Conservation (phyloP, 2,329 filamentous ascomycete genomes). For the Epichloe gansuensis region DNA sequence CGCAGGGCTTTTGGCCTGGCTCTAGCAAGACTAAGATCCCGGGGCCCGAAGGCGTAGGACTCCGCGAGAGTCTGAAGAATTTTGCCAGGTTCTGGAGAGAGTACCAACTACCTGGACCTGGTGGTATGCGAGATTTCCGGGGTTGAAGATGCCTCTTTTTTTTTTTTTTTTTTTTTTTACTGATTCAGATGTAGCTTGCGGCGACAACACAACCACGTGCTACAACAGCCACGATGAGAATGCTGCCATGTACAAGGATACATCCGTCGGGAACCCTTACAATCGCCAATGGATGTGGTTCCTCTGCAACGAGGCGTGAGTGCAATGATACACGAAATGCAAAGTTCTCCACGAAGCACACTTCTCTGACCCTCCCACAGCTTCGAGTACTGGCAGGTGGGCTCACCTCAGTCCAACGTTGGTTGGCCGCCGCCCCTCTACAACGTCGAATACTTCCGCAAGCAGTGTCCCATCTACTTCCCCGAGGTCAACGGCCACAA, state of each 20-base stretch:
- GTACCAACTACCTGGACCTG: slow-evolving; percentile 26
- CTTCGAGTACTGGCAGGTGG: slow-evolving; percentile 12
- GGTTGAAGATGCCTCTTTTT: no score
- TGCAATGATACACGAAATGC: slow-evolving; percentile 16
- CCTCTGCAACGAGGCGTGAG: slow-evolving; percentile 47
- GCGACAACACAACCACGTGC: slow-evolving; percentile 2
- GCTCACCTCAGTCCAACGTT: slow-evolving; percentile 17
- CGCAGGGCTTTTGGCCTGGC: slow-evolving; percentile 11
- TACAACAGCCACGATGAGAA: slow-evolving; percentile 1
- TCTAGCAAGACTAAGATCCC: slow-evolving; percentile 6
- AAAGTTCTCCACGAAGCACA: no score
- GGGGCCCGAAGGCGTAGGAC: slow-evolving; percentile 33
- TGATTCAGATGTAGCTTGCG: background rate
- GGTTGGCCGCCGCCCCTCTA: slow-evolving; percentile 40
- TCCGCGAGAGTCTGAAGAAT: slow-evolving; percentile 38
- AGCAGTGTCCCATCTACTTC: slow-evolving; percentile 45
- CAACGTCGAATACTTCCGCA: slow-evolving; percentile 38
- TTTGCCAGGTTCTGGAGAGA: slow-evolving; percentile 42
- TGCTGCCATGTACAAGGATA: slow-evolving; percentile 36
- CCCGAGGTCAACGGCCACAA: slow-evolving; percentile 34
- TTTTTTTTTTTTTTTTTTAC: background rate
- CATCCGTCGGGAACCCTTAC: slow-evolving; percentile 28
- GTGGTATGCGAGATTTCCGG: slow-evolving; percentile 25
- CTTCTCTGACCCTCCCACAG: slow-evolving; percentile 1
- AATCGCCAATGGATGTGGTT: slow-evolving; percentile 46